Conservation (phyloP, 169 alveolate genomes). For the Plasmodium gaboni region DNA sequence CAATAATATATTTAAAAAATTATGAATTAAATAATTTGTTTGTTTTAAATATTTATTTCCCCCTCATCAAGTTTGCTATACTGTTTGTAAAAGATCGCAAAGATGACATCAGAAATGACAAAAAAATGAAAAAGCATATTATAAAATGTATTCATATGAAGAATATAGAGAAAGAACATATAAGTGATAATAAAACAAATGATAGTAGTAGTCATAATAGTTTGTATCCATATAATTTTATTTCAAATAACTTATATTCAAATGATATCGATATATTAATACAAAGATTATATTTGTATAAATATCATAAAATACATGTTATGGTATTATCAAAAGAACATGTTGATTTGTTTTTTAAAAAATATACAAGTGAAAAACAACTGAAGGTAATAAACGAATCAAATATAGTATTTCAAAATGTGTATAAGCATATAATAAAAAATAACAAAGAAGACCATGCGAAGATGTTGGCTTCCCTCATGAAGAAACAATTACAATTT, state of each 20-base stretch:
- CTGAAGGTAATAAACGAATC: conserved; percentile 40
- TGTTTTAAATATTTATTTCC: conserved; percentile 66
- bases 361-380: conserved; percentile 39
- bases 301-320: conserved; percentile 52
- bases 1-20: conserved; percentile 65
- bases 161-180: not conserved
- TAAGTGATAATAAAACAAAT: not conserved
- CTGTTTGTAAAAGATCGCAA: conserved; percentile 36
- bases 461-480: conserved; percentile 27
- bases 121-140: conserved; percentile 10
- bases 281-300: conserved; percentile 67
- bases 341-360: conserved; percentile 49
- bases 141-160: not conserved
- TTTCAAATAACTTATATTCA: conserved; percentile 6
- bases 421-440: conserved; percentile 32
- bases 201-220: not conserved
- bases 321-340: conserved; percentile 73
- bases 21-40: conserved; percentile 49
- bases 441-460: not conserved
- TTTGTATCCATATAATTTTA: not conserved
- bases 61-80: conserved; percentile 52
- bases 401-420: conserved; percentile 45
- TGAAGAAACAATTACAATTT: conserved; percentile 58
- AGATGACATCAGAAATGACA: conserved; percentile 6
- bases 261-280: conserved; percentile 49